Conservation (phyloP, 1,139 yeast genomes). For the Nakaseomyces delphensis region DNA sequence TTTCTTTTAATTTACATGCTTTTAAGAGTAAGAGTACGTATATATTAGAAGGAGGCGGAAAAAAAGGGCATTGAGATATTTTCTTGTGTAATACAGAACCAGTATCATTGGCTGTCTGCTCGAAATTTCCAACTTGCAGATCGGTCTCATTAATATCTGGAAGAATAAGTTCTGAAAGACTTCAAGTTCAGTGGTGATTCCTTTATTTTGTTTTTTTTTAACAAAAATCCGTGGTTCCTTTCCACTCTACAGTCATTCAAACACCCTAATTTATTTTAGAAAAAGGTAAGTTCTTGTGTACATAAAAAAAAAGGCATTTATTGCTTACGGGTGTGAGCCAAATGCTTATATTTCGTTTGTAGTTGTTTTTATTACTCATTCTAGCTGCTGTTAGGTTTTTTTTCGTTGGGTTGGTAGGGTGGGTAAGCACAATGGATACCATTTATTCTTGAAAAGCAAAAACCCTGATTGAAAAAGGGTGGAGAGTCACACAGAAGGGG, state of each 20-base stretch:
- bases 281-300: background rate
- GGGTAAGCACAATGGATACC: no score
- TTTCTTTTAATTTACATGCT: background rate
- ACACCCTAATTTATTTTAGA: background rate
- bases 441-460: no score
- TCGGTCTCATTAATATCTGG: conserved; percentile 9
- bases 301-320: no score
- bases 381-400: no score
- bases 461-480: no score
- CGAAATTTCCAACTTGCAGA: background rate
- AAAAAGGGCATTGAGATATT: background rate
- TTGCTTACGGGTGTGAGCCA: no score
- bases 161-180: conserved; percentile 4
- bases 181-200: conserved; percentile 8
- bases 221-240: conserved; percentile 1
- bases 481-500: no score
- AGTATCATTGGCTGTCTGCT: conserved; percentile 12
- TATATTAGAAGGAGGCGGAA: no score
- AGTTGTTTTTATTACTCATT: background rate
- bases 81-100: conserved; percentile 3
- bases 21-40: background rate
- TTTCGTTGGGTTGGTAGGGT: no score
- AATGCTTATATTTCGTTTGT: no score
- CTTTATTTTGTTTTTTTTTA: background rate
- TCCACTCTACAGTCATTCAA: conserved; percentile 9